Base-by-base conservation (phyloP, 2,329 filamentous ascomycete genomes). In the Aspergillus floridensis region DNA sequence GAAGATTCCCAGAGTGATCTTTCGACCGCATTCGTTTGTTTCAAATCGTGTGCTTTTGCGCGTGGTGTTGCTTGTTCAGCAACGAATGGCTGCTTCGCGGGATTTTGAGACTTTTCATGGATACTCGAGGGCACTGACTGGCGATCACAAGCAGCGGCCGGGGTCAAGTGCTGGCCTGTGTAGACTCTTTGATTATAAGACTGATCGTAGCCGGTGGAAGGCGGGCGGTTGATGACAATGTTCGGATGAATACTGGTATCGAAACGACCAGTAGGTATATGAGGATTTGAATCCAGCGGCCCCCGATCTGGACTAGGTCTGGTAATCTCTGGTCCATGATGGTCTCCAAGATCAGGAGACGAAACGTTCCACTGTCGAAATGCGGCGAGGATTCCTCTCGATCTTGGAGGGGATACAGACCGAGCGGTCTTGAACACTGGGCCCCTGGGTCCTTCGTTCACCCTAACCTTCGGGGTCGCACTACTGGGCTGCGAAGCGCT, bases 391-490 rank as follows among this genome's bases (percentile, higher is more conserved):
- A 79, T 66, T 5, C 72, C 73, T 50, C 69, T 71, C 1, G 74
- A 72, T 56, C 73, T 68, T 19, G 74, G 68, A 11, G 76, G 74
- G 22, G 74, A 77, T 12, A 70, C 69, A 19, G 74, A 76, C n/a
- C 74, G 72, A 41, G 69, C 70, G 53, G 69, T 50, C 63, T 74
- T 70, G 54, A 53, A 70, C 31, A 44, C 65, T 58, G 54, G 66
- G 59, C 53, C 67, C 68, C 49, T 68, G 61, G 29, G 60, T 29
- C 24, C 22, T 24, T 62, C 57, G 14, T 65, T 54, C 16, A 63
- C 55, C 41, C 64, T 65, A 46, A 49, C 32, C 56, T 60, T 62
- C 7, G 62, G 58, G 3, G 64, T 59, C 2, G 66, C 64, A 51
- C 71, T 73, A n/a, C 65, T 63, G 11, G 76, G 74, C 53, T 77